Percentiles rank a stretch among this genome's conserved stretches.
These are phyloP conservation scores for Penicillium sp. DNA, from an alignment of 2,329 filamentous ascomycete species.

Conservation along the genomic window DNA sequence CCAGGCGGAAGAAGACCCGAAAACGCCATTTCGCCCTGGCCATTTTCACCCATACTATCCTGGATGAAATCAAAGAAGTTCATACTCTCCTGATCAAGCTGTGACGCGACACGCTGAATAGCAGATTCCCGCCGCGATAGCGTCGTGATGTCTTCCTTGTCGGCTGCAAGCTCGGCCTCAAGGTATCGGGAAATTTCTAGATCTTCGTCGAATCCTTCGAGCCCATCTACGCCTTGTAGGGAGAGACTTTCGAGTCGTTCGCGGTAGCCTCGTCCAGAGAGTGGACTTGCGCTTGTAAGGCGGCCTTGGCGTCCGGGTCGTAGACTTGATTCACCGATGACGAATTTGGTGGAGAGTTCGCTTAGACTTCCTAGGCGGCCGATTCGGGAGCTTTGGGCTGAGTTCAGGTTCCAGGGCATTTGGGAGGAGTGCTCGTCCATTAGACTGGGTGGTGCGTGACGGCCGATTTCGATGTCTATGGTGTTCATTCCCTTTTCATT, in stretches of 20 bases:
- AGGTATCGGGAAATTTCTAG: conserved; percentile 36
- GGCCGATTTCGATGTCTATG: conserved; percentile 65
- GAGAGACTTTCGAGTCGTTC: conserved; percentile 28
- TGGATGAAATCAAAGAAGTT: conserved; percentile 66
- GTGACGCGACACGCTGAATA: conserved; percentile 33
- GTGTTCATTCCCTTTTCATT: not conserved
- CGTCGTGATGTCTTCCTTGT: conserved; percentile 28
- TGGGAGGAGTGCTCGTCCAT: conserved; percentile 65
- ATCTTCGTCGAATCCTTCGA: conserved; percentile 7
- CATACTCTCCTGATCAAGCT: conserved; percentile 58
- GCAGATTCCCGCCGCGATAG: conserved; percentile 35
- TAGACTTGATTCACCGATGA: conserved; percentile 14
- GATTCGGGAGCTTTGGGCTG: conserved; percentile 53
- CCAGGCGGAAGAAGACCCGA: conserved; percentile 65
- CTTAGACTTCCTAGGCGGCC: conserved; percentile 36
- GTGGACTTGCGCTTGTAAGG: conserved; percentile 61
- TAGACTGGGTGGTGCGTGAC: conserved; percentile 66
- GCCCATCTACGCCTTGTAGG: conserved; percentile 21
- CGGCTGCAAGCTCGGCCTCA: conserved; percentile 32
- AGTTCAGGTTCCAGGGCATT: conserved; percentile 71
- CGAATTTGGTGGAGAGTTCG: conserved; percentile 27
- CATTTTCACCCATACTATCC: conserved; percentile 18
- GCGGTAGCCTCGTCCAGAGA: conserved; percentile 53
- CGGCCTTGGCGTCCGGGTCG: conserved; percentile 43
- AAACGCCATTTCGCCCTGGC: conserved; percentile 57